Evolutionary conservation across 2,329 filamentous ascomycete species (phyloP), one percentile per base, ranked within the genome.

Genomic region (Paracoccidioides lutzii): DNA sequence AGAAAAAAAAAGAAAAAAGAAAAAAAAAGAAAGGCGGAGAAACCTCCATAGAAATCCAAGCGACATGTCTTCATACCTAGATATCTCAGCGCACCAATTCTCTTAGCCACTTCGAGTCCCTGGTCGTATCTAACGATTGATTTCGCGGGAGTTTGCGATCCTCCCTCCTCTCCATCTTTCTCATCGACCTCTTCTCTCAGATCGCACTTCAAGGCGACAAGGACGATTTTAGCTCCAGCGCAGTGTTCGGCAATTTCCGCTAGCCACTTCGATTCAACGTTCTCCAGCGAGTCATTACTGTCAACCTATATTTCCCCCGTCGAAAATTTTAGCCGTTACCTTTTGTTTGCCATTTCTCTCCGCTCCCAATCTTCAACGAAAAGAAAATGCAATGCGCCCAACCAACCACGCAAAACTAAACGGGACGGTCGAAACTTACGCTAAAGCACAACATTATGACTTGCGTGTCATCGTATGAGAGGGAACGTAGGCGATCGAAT

Each of bases 381-480:
- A 22, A 49, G 32, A 15, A 22, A 2, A 9, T n/a, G 12, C 14
- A 37, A 49, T 35, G 32, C 32, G 45, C n/a, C 10, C 6, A 37
- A 37, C 22, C 22, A 22, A 38, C 14, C 14, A 35, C 1, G 30
- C 8, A 49, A 15, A 22, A 14, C 28, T 5, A 37, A 8, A 22
- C 22, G 7, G 32, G 22, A 38, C 14, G 53, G 22, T 5, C 15
- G 33, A n/a, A 22, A 14, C 75, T 58, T 70, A 79, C 88, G 65
- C 88, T 93, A 75, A 97, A 98, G 78, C 93, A 98, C 63, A 98
- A 87, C 87, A 98, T 96, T 66, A 98, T 95, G 46, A 94, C 84
- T 68, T 98, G 93, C 54, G 93, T 98, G 69, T 98, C 93, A 78
- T 90, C 93, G 73, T 98, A 98, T 52, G 90, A 96, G 55, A 98